phyloP scores from a whole-genome alignment of 176 grass and related monocot genomes.

The Panicum miliaceum region DNA sequence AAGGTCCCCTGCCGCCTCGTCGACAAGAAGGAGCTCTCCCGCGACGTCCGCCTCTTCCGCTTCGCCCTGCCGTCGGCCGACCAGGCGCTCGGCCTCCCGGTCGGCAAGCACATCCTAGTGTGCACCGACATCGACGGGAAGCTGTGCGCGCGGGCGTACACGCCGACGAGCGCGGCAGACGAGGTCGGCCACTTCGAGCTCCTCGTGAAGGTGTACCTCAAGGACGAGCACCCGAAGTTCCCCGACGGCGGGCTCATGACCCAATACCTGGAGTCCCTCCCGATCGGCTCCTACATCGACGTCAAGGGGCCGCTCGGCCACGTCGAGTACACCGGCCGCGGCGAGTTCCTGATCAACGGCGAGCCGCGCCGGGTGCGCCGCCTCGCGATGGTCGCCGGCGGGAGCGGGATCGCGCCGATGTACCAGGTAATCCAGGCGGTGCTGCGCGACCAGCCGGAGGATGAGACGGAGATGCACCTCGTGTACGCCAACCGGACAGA shows the following conservation, averaged over 20 bases:
- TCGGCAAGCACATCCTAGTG: constrained; percentile 87
- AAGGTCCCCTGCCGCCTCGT: constrained; percentile 72
- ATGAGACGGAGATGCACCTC: constrained; percentile 75
- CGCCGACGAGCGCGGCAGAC: constrained; percentile 75
- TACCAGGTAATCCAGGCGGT: constrained; percentile 92
- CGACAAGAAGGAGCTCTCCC: constrained; percentile 65
- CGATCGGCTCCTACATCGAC: constrained; percentile 55
- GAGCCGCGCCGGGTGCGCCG: constrained; percentile 58
- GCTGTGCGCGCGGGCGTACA: constrained; percentile 77
- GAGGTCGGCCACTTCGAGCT: constrained; percentile 79
- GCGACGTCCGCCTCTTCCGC: constrained; percentile 72
- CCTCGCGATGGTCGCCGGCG: constrained; percentile 79
- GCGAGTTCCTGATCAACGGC: constrained; percentile 65
- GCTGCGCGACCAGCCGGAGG: constrained; percentile 72
- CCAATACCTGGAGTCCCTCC: constrained; percentile 64
- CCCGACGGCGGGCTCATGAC: constrained; percentile 86
- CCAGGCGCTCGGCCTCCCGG: constrained; percentile 66
- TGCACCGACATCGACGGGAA: constrained; percentile 73
- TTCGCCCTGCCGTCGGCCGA: constrained; percentile 68
- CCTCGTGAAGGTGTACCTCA: constrained; percentile 84
- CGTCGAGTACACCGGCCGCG: constrained; percentile 75
- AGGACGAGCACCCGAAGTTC: constrained; percentile 81
- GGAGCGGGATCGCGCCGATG: constrained; percentile 87
- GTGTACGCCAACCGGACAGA: constrained; percentile 86
- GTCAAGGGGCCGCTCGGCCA: constrained; percentile 78